A percentile compares a stretch with the other conserved stretches of the same genome.
These are phyloP conservation scores for Bryum argenteum DNA, from an alignment of 225 moss, liverwort and hornwort species.

Conservation along the genomic window DNA sequence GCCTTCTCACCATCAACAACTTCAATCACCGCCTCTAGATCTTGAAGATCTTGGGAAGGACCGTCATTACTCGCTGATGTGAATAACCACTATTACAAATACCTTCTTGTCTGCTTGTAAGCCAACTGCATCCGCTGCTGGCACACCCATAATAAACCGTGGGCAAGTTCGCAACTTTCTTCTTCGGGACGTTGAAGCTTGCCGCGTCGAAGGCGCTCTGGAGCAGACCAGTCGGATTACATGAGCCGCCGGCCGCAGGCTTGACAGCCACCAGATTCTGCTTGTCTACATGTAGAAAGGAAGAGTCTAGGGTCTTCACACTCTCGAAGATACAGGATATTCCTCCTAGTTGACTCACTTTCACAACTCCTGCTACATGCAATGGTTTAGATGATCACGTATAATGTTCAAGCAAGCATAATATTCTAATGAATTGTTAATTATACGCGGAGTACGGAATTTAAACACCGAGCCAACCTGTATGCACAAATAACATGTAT, in stretches of 20 bases:
- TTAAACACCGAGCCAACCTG: no score
- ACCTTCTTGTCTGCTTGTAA: no score
- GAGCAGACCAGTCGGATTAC: conserved; percentile 12
- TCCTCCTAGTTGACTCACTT: not conserved
- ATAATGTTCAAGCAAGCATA: not conserved
- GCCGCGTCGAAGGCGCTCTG: not conserved
- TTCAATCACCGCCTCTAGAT: accelerated
- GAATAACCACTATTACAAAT: no score
- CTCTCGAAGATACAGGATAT: conserved; percentile 8
- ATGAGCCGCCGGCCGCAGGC: conserved; percentile 7
- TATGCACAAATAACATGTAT: no score
- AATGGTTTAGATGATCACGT: not conserved
- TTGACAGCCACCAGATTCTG: conserved; percentile 6
- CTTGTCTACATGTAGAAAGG: conserved; percentile 24
- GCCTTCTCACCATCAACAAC: not conserved
- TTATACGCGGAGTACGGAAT: no score
- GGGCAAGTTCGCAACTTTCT: not conserved
- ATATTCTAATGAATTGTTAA: not conserved
- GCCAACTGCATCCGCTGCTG: not conserved
- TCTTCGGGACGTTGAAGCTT: not conserved
- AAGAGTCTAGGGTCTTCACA: not conserved
- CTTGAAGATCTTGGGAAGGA: not conserved
- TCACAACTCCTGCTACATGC: not conserved
- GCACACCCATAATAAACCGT: not conserved
- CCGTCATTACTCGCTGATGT: no score